Base-by-base conservation (phyloP, 2,329 filamentous ascomycete species). In the Sclerotinia spermophila region DNA sequence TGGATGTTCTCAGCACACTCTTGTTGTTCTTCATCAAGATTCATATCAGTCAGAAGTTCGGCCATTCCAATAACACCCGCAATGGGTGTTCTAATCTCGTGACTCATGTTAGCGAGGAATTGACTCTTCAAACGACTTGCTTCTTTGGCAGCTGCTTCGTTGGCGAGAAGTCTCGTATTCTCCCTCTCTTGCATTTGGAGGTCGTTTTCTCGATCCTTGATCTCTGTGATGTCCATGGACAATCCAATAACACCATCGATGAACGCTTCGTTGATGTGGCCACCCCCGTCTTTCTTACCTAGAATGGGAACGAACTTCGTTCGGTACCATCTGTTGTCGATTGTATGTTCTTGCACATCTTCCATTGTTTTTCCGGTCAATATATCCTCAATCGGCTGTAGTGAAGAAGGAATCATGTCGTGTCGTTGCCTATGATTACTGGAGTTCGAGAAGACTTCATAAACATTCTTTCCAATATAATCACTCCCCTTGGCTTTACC, bases 41-140 rank as follows among this genome's bases (percentile, higher is more conserved):
- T 81, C 77, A 89, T 91, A 72, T 92, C 90, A 42, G 90, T 83
- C 11, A 94, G 81, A 13, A 95, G 82, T 75, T 94, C 91, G 0
- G 89, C 88, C 91, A 94, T 94, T 35, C 92, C 92, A 71, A 94
- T 89, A 7, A 94, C 91, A 30, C 92, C 92, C 1, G 90, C 91
- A 73, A 95, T 94, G 0, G 92, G 92, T 0, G 90, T 93, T 58
- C 90, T 84, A 64, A 93, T 92, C 78, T 93, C 91, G 78, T 93
- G 91, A n/a, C 89, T 91, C 90, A 93, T 93, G 80, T 93, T 93
- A 21, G 91, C 91, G 8, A 93, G 81, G 75, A 94, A 94, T 74
- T 92, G 91, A 74, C 89, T 92, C 82, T 95, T 96, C 77, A 95
- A 85, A 69, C 91, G 86, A 76, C 89, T 93, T 3, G 92, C 92